phyloP scores from a whole-genome alignment of 2,329 filamentous ascomycete genomes.

The Beauveria caledonica region DNA sequence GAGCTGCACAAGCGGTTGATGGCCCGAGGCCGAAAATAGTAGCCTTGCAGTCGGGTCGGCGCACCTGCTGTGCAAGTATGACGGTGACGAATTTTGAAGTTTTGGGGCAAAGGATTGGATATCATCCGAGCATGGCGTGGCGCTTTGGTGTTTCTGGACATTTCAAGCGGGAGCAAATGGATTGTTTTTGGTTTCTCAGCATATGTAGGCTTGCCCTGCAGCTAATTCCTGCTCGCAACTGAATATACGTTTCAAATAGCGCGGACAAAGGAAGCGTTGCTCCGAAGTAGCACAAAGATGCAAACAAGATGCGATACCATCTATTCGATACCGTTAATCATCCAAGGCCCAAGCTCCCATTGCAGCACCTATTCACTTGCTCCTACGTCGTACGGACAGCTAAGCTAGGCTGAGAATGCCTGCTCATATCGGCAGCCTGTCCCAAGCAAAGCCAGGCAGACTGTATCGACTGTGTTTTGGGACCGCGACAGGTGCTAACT shows the following conservation, averaged over 20 bases:
- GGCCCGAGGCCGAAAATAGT: constrained; percentile 44
- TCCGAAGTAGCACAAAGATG: neutral
- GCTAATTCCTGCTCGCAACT: neutral
- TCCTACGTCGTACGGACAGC: neutral
- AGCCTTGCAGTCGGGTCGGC: neutral
- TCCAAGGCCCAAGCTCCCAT: neutral
- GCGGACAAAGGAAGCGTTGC: neutral
- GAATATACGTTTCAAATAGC: neutral
- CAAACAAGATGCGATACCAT: neutral
- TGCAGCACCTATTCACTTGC: neutral
- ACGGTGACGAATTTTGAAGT: neutral
- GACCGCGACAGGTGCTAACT: neutral
- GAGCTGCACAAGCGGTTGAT: constrained; percentile 49
- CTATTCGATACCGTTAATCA: neutral
- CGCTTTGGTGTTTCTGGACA: neutral
- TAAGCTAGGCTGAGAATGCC: neutral
- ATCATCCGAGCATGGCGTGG: neutral
- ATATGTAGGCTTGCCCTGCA: neutral
- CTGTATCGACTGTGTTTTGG: neutral
- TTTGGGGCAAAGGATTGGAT: neutral
- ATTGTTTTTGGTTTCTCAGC: neutral
- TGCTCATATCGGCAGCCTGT: neutral
- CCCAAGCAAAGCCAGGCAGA: neutral
- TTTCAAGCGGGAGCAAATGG: neutral
- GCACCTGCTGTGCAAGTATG: neutral